Evolutionary conservation across 2,329 filamentous ascomycete species (phyloP).

Genomic region (Cercospora zeae-maydis): DNA sequence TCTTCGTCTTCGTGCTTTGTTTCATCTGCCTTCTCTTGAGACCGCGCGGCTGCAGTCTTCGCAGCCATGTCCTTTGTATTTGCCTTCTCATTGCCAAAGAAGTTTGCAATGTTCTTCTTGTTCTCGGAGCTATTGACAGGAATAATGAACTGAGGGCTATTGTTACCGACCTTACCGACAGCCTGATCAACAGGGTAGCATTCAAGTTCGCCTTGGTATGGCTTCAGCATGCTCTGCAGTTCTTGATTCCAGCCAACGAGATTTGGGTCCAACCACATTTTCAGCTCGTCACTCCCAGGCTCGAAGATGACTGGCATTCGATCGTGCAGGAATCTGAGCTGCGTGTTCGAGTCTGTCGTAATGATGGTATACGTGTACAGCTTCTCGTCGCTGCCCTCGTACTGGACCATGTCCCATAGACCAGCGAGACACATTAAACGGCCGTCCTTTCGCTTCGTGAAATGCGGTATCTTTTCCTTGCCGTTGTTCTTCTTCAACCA

Average conservation of each 20-base stretch:
- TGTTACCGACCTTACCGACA: conserved; percentile 91
- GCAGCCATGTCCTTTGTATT: conserved; percentile 35
- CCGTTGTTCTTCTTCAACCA: conserved; percentile 78
- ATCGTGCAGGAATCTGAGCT: conserved; percentile 83
- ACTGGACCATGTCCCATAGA: conserved; percentile 83
- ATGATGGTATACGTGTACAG: conserved; percentile 90
- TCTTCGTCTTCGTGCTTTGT: conserved; percentile 42
- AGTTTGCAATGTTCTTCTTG: conserved; percentile 90
- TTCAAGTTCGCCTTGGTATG: conserved; percentile 74
- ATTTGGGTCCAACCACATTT: conserved; percentile 73
- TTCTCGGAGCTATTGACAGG: conserved; percentile 82
- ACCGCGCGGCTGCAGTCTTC: conserved; percentile 34
- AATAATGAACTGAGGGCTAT: conserved; percentile 77
- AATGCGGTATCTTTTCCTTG: conserved; percentile 82
- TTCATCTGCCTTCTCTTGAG: conserved; percentile 34
- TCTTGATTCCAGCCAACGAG: conserved; percentile 71
- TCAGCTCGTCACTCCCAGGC: conserved; percentile 65
- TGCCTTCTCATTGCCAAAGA: conserved; percentile 65
- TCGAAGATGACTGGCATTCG: conserved; percentile 94
- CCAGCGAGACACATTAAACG: conserved; percentile 85
- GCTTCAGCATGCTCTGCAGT: conserved; percentile 73
- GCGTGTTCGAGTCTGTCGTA: conserved; percentile 80
- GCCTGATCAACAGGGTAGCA: conserved; percentile 83
- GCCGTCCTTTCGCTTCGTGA: conserved; percentile 75
- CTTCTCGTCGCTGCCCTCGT: conserved; percentile 67